A percentile compares a stretch with the other conserved stretches of the same genome.
Evolutionary conservation across 2,329 filamentous ascomycete genomes (phyloP).

Genomic region (Dryadomyces sulphureus): DNA sequence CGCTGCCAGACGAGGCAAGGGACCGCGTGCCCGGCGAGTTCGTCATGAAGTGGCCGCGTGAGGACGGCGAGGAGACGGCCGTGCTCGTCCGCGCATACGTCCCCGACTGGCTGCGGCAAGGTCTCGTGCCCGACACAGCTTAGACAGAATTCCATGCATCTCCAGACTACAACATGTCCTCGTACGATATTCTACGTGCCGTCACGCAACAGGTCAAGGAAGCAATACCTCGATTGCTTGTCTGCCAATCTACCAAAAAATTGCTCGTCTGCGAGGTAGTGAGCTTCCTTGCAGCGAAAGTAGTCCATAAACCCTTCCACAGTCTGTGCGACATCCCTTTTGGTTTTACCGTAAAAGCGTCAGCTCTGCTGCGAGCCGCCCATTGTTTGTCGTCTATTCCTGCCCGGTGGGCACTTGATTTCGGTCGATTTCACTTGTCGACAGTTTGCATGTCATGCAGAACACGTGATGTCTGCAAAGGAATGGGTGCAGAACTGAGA

Average conservation of each 20-base stretch:
- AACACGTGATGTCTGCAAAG: neutral
- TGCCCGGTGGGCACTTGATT: too few relatives aligned
- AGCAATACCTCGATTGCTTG: conserved; percentile 4
- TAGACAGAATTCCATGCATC: too few relatives aligned
- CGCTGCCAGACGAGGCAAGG: conserved; percentile 45
- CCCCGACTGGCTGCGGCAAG: conserved; percentile 53
- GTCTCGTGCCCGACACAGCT: conserved; percentile 14
- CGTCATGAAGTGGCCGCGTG: conserved; percentile 22
- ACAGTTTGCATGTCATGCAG: neutral
- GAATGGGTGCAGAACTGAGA: conserved; percentile 5
- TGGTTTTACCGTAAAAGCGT: neutral
- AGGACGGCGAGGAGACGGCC: conserved; percentile 23
- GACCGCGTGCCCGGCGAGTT: conserved; percentile 48
- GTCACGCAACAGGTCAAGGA: neutral
- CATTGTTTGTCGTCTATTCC: neutral
- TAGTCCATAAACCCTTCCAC: conserved; percentile 1
- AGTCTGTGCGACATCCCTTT: neutral
- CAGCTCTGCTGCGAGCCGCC: neutral
- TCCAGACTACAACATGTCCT: neutral
- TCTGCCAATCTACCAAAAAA: conserved; percentile 1
- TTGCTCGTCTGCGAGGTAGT: conserved; percentile 2
- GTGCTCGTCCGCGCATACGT: conserved; percentile 66
- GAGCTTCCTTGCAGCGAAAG: conserved; percentile 2
- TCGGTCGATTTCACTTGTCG: neutral
- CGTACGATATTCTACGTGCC: neutral